Conservation (phyloP, 2,329 filamentous ascomycete species). For the Microdochium trichocladiopsis region DNA sequence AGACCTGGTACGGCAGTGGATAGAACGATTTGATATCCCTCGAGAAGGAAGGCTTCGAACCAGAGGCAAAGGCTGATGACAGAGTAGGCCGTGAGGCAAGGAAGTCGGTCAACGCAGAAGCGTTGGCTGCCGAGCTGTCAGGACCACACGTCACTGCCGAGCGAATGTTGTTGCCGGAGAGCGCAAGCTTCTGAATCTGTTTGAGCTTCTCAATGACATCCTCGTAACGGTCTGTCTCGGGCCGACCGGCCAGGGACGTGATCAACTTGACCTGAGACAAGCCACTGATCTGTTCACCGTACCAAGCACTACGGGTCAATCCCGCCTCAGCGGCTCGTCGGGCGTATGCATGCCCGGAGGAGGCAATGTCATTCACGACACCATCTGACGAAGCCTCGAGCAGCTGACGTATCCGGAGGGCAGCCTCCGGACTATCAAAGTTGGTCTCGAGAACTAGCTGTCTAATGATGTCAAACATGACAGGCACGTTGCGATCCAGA, state of each 20-base stretch:
- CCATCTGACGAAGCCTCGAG: conserved; percentile 83
- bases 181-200: conserved; percentile 71
- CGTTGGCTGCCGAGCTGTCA: conserved; percentile 65
- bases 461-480: conserved; percentile 82
- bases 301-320: conserved; percentile 62
- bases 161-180: conserved; percentile 64
- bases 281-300: conserved; percentile 83
- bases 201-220: conserved; percentile 81
- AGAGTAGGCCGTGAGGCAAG: conserved; percentile 50
- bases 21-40: conserved; percentile 74
- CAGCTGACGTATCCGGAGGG: conserved; percentile 77
- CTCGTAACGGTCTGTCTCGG: conserved; percentile 59
- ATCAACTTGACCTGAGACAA: conserved; percentile 83
- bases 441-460: conserved; percentile 80
- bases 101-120: conserved; percentile 64
- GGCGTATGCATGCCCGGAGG: conserved; percentile 82
- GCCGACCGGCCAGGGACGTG: conserved; percentile 68
- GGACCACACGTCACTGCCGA: conserved; percentile 79
- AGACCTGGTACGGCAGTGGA: conserved; percentile 92
- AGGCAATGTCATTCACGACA: conserved; percentile 85
- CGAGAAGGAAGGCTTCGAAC: conserved; percentile 23
- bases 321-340: conserved; percentile 76
- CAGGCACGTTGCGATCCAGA: conserved; percentile 80
- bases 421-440: conserved; percentile 77
- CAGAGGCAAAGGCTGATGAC: conserved; percentile 26